Percentiles rank a stretch among this genome's conserved stretches.
Conservation (phyloP, 1,139 yeast genomes). For the Candida dubliniensis region DNA sequence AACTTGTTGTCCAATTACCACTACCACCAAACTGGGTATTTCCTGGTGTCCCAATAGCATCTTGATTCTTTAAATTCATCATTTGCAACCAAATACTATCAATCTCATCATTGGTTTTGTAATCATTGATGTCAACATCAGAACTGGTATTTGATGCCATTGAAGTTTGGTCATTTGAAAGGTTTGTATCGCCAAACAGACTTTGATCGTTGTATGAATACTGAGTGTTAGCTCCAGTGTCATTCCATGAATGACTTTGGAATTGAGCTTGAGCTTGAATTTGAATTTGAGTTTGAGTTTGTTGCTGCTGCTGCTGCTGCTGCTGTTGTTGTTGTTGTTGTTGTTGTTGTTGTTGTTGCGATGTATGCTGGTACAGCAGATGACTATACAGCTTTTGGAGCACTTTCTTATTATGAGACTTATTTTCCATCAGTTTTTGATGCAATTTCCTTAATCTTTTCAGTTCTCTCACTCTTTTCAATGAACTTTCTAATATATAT, state of each 20-base stretch:
- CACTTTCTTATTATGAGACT: neutral
- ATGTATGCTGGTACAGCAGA: neutral
- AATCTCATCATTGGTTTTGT: constrained; percentile 22
- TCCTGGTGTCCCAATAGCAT: neutral
- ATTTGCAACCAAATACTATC: constrained; percentile 33
- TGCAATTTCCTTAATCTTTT: neutral
- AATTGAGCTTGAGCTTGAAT: too few relatives aligned
- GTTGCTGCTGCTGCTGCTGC: constrained; percentile 1
- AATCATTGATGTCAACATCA: constrained; percentile 13
- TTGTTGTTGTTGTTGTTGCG: constrained; percentile 2
- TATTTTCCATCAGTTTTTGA: constrained; percentile 1
- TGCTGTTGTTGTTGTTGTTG: neutral
- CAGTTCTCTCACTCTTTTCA: constrained; percentile 14
- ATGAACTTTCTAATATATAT: constrained; percentile 17
- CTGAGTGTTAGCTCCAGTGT: neutral
- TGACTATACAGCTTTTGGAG: neutral
- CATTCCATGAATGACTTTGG: too few relatives aligned
- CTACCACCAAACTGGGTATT: neutral
- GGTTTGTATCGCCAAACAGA: neutral
- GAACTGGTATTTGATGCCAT: constrained; percentile 11
- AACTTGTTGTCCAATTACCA: neutral
- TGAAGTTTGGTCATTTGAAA: constrained; percentile 5
- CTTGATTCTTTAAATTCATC: constrained; percentile 25
- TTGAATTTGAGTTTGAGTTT: neutral
- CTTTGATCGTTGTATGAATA: neutral